Conservation (phyloP, 306 rosid species). For the Mimosa bimucronata region DNA sequence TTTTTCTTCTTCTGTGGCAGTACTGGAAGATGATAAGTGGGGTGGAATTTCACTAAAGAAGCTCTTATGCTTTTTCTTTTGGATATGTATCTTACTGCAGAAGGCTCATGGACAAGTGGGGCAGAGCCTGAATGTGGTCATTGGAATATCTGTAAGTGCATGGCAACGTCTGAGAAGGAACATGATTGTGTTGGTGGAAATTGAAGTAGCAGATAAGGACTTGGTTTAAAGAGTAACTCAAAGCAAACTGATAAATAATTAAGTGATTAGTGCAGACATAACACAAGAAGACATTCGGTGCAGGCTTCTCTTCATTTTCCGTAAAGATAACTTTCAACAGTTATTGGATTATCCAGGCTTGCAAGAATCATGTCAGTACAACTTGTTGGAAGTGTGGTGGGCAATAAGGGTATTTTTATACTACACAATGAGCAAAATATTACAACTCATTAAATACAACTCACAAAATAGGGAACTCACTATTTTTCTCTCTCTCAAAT, state of each 20-base stretch:
- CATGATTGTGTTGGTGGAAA: neutral
- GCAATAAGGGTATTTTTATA: too few relatives aligned
- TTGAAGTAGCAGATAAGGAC: neutral
- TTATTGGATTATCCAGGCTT: neutral
- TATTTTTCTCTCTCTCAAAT: too few relatives aligned
- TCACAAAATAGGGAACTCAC: too few relatives aligned
- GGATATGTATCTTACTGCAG: slow-evolving; percentile 45
- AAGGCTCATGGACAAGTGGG: slow-evolving; percentile 41
- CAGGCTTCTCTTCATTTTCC: slow-evolving; percentile 16
- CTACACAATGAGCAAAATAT: too few relatives aligned
- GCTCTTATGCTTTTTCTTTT: slow-evolving; percentile 44
- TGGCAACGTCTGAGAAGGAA: slow-evolving; percentile 12
- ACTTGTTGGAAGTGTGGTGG: too few relatives aligned
- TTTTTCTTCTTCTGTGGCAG: slow-evolving; percentile 30
- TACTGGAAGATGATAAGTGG: slow-evolving; percentile 30
- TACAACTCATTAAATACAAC: too few relatives aligned
- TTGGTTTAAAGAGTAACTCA: neutral
- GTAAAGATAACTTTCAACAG: slow-evolving; percentile 14
- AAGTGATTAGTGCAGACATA: neutral
- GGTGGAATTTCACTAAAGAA: slow-evolving; percentile 44
- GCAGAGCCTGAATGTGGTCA: too few relatives aligned
- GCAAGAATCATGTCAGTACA: neutral
- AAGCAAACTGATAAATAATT: neutral
- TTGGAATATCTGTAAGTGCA: neutral
- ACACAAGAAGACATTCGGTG: neutral